A percentile compares a stretch with the other conserved stretches of the same genome.
phyloP scores from a whole-genome alignment of 106 monocot species.

The Phalaenopsis aphrodite region DNA sequence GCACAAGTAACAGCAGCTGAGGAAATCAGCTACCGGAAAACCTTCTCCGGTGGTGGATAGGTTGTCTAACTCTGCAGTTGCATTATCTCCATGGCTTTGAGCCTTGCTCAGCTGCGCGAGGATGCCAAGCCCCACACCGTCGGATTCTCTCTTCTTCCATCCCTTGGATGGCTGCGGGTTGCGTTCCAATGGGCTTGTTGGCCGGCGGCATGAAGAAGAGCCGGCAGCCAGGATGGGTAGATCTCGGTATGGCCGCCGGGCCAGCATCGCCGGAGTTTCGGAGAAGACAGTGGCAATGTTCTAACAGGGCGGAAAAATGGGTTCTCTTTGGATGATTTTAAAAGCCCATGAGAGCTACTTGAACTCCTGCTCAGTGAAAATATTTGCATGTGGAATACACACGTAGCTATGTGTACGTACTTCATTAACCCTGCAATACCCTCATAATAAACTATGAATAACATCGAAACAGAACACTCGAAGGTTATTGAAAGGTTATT shows the following conservation, averaged over 20 bases:
- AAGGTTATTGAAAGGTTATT: too few relatives aligned
- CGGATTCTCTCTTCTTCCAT: constrained; percentile 73
- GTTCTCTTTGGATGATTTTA: too few relatives aligned
- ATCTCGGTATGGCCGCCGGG: background rate
- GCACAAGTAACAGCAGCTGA: constrained; percentile 44
- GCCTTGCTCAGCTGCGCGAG: constrained; percentile 39
- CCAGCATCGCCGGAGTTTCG: constrained; percentile 6
- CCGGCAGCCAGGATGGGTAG: constrained; percentile 9
- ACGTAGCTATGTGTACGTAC: too few relatives aligned
- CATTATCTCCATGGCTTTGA: background rate
- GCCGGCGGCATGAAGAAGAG: background rate
- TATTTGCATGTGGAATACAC: too few relatives aligned
- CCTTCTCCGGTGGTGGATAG: background rate
- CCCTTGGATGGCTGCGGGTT: constrained; percentile 40
- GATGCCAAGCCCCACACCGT: constrained; percentile 67
- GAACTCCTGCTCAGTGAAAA: too few relatives aligned
- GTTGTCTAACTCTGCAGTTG: constrained; percentile 7
- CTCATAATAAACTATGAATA: too few relatives aligned
- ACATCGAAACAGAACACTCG: too few relatives aligned
- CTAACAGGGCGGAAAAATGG: background rate
- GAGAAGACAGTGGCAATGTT: background rate
- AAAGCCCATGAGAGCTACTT: too few relatives aligned
- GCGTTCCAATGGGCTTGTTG: constrained; percentile 51
- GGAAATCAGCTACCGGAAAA: constrained; percentile 37
- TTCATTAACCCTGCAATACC: too few relatives aligned